phyloP scores from a whole-genome alignment of 805 yeast species.

The Yarrowia porcina region DNA sequence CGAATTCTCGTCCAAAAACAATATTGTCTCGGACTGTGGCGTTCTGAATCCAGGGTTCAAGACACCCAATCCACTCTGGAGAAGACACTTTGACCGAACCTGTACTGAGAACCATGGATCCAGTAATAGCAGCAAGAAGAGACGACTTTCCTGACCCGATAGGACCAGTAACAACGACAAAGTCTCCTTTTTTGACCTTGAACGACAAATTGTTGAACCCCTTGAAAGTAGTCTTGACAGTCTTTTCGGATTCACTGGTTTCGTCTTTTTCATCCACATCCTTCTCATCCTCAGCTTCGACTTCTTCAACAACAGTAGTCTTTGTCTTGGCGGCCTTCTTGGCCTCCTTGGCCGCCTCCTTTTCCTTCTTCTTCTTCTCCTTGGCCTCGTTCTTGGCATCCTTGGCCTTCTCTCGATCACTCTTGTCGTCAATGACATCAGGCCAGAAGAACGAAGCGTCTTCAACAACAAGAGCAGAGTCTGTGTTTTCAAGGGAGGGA shows the following conservation, averaged over 20 bases:
- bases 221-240: constrained; percentile 34
- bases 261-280: not conserved
- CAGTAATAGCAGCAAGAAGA: constrained; percentile 64
- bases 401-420: not conserved
- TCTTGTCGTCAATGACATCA: not conserved
- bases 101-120: constrained; percentile 55
- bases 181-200: constrained; percentile 58
- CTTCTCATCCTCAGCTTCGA: not conserved
- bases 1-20: constrained; percentile 58
- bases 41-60: constrained; percentile 82
- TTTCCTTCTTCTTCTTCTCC: constrained; percentile 40
- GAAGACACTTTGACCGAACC: constrained; percentile 60
- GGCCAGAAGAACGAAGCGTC: constrained; percentile 56
- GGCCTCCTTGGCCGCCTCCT: not conserved
- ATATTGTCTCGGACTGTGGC: constrained; percentile 74
- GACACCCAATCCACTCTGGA: constrained; percentile 47
- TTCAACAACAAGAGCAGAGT: constrained; percentile 47
- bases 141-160: constrained; percentile 84
- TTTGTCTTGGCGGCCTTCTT: not conserved
- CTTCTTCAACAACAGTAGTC: not conserved
- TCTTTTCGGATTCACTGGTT: not conserved
- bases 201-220: constrained; percentile 54
- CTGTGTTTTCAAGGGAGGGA: constrained; percentile 35
- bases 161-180: constrained; percentile 71
- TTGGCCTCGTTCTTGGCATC: not conserved